phyloP scores from a whole-genome alignment of 2,329 filamentous ascomycete genomes.

The Penicillium sp. region DNA sequence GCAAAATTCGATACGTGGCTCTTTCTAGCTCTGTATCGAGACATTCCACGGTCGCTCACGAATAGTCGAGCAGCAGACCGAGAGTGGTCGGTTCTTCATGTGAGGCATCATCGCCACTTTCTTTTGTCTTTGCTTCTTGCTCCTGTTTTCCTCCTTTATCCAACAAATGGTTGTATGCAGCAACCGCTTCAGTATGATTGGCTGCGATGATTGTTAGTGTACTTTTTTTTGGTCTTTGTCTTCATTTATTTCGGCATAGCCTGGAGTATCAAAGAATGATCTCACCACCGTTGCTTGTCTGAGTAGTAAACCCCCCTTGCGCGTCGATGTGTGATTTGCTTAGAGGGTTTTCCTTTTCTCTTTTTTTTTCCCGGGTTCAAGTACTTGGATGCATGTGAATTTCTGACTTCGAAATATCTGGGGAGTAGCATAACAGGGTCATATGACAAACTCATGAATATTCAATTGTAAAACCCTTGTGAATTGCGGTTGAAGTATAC shows the following conservation, averaged over 20 bases:
- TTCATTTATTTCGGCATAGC: slow-evolving; percentile 28
- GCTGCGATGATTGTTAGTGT: slow-evolving; percentile 9
- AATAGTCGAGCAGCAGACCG: neutral
- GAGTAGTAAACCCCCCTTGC: slow-evolving; percentile 9
- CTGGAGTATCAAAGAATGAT: slow-evolving; percentile 33
- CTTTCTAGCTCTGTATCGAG: slow-evolving; percentile 9
- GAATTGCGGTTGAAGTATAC: neutral
- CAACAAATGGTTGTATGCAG: slow-evolving; percentile 10
- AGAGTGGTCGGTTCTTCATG: neutral
- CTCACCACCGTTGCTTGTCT: slow-evolving; percentile 14
- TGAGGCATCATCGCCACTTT: neutral
- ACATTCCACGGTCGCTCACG: slow-evolving; percentile 1
- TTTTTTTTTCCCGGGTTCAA: neutral
- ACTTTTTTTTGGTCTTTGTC: slow-evolving; percentile 8
- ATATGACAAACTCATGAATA: neutral
- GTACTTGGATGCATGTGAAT: slow-evolving; percentile 1
- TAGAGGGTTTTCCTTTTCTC: neutral
- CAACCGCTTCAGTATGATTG: slow-evolving; percentile 5
- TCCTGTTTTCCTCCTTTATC: slow-evolving; percentile 8
- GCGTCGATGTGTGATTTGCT: slow-evolving; percentile 2
- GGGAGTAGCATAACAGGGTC: neutral
- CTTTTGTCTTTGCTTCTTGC: slow-evolving; percentile 12
- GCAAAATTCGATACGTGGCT: slow-evolving; percentile 2
- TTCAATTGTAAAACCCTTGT: neutral
- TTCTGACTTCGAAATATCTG: neutral